Percentiles rank a stretch among this genome's conserved stretches.
phyloP scores from a whole-genome alignment of 495 filamentous ascomycete species.

The Clohesyomyces aquaticus region DNA sequence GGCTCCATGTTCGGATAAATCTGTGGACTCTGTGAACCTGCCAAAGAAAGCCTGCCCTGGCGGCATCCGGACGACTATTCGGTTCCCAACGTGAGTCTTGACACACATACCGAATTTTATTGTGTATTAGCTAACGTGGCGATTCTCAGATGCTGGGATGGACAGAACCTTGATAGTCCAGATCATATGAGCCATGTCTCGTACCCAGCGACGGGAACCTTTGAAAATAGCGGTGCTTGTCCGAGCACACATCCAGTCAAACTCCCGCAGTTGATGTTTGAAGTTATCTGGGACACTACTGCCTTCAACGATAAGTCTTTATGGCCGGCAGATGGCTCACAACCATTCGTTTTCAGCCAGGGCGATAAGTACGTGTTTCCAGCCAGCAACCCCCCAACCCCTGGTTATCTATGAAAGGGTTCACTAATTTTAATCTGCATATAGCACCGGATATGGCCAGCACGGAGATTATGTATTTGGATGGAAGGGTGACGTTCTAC shows the following conservation, averaged over 20 bases:
- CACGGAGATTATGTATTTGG: conserved; percentile 34
- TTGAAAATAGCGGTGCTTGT: conserved; percentile 20
- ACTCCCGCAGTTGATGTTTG: conserved; percentile 37
- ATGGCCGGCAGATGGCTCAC: conserved; percentile 31
- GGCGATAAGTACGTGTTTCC: conserved; percentile 12
- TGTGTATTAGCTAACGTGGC: neutral
- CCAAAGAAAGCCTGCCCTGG: conserved; percentile 28
- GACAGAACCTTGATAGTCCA: conserved; percentile 24
- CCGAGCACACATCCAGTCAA: conserved; percentile 36
- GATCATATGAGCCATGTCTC: conserved; percentile 27
- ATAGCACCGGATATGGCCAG: conserved; percentile 30
- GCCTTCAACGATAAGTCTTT: conserved; percentile 30
- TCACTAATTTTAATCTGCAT: neutral
- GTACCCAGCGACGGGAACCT: conserved; percentile 20
- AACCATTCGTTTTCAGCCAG: conserved; percentile 27
- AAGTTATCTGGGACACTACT: conserved; percentile 35
- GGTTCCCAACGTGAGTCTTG: conserved; percentile 31
- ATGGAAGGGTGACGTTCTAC: conserved; percentile 29
- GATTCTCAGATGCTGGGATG: conserved; percentile 27
- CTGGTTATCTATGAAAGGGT: neutral
- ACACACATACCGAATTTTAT: neutral
- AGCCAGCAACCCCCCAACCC: neutral
- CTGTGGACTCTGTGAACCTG: conserved; percentile 22
- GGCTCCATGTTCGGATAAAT: conserved; percentile 29
- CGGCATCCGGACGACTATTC: conserved; percentile 34